phyloP scores from a whole-genome alignment of 257 asterid species.

The Jasminum sambac region DNA sequence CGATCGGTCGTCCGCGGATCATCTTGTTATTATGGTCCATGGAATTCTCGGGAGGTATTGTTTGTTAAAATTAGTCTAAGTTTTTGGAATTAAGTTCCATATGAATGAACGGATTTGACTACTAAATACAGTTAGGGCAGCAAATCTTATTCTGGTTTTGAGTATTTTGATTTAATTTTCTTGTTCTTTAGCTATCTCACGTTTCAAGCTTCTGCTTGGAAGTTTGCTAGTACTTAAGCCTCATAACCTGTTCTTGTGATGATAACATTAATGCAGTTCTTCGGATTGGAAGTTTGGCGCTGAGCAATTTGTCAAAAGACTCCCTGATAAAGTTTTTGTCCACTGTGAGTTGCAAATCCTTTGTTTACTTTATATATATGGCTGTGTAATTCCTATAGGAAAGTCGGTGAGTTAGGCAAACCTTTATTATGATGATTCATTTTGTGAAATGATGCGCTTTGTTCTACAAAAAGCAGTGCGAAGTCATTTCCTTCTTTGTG shows the following conservation, averaged over 20 bases:
- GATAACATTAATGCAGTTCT: slow-evolving; percentile 48
- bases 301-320: slow-evolving; percentile 70
- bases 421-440: not conserved
- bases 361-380: not conserved
- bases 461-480: too few species aligned
- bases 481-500: too few species aligned
- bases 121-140: too few species aligned
- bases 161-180: too few species aligned
- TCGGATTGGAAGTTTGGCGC: slow-evolving; percentile 90
- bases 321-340: slow-evolving; percentile 84
- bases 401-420: not conserved
- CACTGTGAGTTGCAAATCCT: slow-evolving; percentile 64
- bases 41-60: slow-evolving; percentile 95
- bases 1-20: slow-evolving; percentile 78
- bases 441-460: too few species aligned
- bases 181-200: too few species aligned
- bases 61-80: slow-evolving; percentile 1
- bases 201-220: too few species aligned
- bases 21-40: slow-evolving; percentile 92
- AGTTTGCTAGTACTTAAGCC: not conserved
- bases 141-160: too few species aligned
- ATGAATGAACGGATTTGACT: too few species aligned
- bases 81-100: not conserved
- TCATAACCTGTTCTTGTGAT: not conserved
- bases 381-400: not conserved